phyloP scores from a whole-genome alignment of 2,329 filamentous ascomycete genomes.

The Ambrosiella cleistominuta region DNA sequence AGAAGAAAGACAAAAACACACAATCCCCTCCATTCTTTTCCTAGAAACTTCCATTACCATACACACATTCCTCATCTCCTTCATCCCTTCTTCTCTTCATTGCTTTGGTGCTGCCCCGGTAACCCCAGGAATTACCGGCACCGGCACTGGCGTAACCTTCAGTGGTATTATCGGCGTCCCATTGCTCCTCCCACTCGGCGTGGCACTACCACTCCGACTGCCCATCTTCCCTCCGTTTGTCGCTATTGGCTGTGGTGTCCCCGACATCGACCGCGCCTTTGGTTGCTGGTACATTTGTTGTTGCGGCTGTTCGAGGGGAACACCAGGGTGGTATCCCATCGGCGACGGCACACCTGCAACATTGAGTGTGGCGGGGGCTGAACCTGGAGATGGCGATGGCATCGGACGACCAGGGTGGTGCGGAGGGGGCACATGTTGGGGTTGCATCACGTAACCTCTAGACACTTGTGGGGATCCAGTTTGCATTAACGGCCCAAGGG shows the following conservation, averaged over 20 bases:
- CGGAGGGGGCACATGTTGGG: constrained; percentile 4
- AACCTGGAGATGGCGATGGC: constrained; percentile 11
- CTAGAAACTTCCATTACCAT: background rate
- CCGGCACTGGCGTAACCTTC: constrained; percentile 28
- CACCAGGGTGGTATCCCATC: constrained; percentile 5
- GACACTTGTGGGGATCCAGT: constrained; percentile 9
- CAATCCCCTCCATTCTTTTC: background rate
- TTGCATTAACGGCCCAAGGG: constrained; percentile 9
- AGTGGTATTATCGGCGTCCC: constrained; percentile 20
- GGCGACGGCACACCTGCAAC: background rate
- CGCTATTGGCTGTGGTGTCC: constrained; percentile 14
- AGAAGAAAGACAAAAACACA: too few species aligned
- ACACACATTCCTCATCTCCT: background rate
- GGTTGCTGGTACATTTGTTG: constrained; percentile 35
- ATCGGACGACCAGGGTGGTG: constrained; percentile 8
- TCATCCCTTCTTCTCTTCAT: background rate
- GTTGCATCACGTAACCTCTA: constrained; percentile 12
- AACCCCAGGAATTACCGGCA: constrained; percentile 23
- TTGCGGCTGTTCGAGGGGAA: constrained; percentile 26
- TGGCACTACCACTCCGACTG: constrained; percentile 1
- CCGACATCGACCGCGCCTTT: constrained; percentile 25
- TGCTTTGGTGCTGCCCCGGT: background rate
- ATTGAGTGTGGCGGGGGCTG: constrained; percentile 8
- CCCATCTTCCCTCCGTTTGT: background rate
- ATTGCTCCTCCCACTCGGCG: constrained; percentile 12